phyloP scores from a whole-genome alignment of 176 grass and related monocot species.

The Hsuehochloa calcarea region DNA sequence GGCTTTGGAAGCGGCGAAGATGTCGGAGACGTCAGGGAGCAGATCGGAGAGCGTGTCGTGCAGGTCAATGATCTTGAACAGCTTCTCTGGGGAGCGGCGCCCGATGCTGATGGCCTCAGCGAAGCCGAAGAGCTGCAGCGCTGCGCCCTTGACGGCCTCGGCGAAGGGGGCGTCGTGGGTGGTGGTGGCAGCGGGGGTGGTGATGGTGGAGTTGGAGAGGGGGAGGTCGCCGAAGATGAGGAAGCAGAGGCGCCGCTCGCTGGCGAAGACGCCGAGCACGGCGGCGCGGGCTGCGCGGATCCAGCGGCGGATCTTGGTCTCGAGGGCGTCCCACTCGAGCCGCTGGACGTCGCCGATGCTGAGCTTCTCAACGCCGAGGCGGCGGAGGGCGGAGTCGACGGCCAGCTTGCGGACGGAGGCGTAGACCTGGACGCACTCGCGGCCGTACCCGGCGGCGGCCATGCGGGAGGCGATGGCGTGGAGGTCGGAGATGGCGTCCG shows the following conservation, averaged over 20 bases:
- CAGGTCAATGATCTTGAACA: conserved; percentile 95
- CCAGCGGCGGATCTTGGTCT: conserved; percentile 79
- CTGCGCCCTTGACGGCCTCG: conserved; percentile 80
- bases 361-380: conserved; percentile 85
- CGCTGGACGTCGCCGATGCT: conserved; percentile 92
- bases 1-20: conserved; percentile 65
- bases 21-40: conserved; percentile 68
- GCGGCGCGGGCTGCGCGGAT: conserved; percentile 71
- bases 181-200: conserved; percentile 25
- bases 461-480: conserved; percentile 66
- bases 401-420: conserved; percentile 76
- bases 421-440: conserved; percentile 95
- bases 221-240: conserved; percentile 66
- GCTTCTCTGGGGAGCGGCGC: conserved; percentile 81
- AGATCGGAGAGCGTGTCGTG: conserved; percentile 74
- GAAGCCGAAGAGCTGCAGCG: conserved; percentile 86
- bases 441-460: conserved; percentile 65
- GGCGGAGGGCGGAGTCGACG: conserved; percentile 67
- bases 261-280: conserved; percentile 74
- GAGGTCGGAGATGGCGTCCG: conserved; percentile 71
- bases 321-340: conserved; percentile 68
- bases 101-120: conserved; percentile 86
- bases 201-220: conserved; percentile 27
- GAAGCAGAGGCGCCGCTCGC: conserved; percentile 81
- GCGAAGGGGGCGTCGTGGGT: conserved; percentile 60